A percentile compares a stretch with the other conserved stretches of the same genome.
phyloP scores from a whole-genome alignment of 2,329 filamentous ascomycete genomes.

The Aspergillus sergii region DNA sequence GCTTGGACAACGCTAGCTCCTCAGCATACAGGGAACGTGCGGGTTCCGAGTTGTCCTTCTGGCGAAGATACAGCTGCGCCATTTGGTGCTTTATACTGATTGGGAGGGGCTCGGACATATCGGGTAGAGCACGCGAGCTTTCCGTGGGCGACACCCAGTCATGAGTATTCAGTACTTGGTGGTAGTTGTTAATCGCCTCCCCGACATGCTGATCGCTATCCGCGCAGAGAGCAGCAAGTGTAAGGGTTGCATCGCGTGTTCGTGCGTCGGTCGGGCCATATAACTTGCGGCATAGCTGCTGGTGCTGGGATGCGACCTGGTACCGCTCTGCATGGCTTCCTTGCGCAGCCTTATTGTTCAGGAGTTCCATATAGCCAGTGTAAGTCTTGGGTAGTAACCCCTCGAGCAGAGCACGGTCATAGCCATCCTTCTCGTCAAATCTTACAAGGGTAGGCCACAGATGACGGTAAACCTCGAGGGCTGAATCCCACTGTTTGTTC shows the following conservation, averaged over 20 bases:
- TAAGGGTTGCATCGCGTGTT: slow-evolving; percentile 42
- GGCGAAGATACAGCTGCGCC: slow-evolving; percentile 51
- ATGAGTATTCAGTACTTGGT: slow-evolving; percentile 47
- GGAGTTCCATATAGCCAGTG: slow-evolving; percentile 51
- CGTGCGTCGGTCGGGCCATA: slow-evolving; percentile 38
- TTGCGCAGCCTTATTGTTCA: slow-evolving; percentile 46
- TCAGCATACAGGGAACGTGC: slow-evolving; percentile 47
- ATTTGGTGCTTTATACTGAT: slow-evolving; percentile 54
- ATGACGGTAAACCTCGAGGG: slow-evolving; percentile 49
- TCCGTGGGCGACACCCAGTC: slow-evolving; percentile 39
- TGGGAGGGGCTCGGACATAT: slow-evolving; percentile 42
- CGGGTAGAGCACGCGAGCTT: slow-evolving; percentile 30
- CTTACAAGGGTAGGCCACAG: slow-evolving; percentile 53
- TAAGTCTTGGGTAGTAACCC: slow-evolving; percentile 51
- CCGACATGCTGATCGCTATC: slow-evolving; percentile 45
- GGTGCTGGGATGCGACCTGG: slow-evolving; percentile 53
- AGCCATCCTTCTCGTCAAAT: slow-evolving; percentile 43
- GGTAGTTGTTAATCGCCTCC: slow-evolving; percentile 51
- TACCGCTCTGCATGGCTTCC: slow-evolving; percentile 49
- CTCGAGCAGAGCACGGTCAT: slow-evolving; percentile 40
- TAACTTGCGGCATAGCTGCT: slow-evolving; percentile 47
- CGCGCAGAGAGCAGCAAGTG: slow-evolving; percentile 52
- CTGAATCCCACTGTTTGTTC: slow-evolving; percentile 48
- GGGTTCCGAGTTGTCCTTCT: slow-evolving; percentile 39
- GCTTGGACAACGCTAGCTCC: slow-evolving; percentile 46